Evolutionary conservation across 208 protist species (phyloP), one percentile per base, ranked within the genome.

Genomic region (Phytomonas serpens): DNA sequence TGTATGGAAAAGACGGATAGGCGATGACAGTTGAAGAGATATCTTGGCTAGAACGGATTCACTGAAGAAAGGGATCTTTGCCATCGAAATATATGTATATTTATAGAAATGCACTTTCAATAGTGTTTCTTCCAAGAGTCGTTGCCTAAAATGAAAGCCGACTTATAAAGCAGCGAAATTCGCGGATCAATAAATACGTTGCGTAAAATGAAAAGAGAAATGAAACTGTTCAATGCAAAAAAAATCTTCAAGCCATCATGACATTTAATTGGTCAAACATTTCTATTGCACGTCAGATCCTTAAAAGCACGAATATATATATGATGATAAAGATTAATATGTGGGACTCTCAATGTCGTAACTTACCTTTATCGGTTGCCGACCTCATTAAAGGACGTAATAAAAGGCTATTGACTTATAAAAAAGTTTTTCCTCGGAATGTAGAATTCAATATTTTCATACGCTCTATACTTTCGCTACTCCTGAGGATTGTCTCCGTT

Each of bases 31-130:
- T 23, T 57, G 11, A 11, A 19, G 47, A 57, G 23, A 27, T 4
- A 57, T 57, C 47, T 57, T 57, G 1, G 47, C 23, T 27, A 57
- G 47, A 57, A 19, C 23, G 47, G 10, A 23, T 23, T 19, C 23
- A 19, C 19, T 67, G 37, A 23, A 27, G 23, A 67, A 67, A n/a
- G n/a, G 2, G 7, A 19, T 37, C 23, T 19, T 23, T 11, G 4
- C n/a, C 34, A 67, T 67, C 40, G 23, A 57, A n/a, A 62, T 47
- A 67, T 51, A 19, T 67, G 63, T 67, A 67, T 51, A 67, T 67
- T 51, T 4, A 67, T 47, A 67, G 40, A 27, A 67, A 67, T 67
- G 23, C 4, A 23, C 23, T 67, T 5, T 30, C 61, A 63, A 34
- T 37, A 52, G 23, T 14, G 16, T 27, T 67, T 51, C 38, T 51